Conservation (phyloP, 2,329 filamentous ascomycete species). For the Claviceps humidiphila region DNA sequence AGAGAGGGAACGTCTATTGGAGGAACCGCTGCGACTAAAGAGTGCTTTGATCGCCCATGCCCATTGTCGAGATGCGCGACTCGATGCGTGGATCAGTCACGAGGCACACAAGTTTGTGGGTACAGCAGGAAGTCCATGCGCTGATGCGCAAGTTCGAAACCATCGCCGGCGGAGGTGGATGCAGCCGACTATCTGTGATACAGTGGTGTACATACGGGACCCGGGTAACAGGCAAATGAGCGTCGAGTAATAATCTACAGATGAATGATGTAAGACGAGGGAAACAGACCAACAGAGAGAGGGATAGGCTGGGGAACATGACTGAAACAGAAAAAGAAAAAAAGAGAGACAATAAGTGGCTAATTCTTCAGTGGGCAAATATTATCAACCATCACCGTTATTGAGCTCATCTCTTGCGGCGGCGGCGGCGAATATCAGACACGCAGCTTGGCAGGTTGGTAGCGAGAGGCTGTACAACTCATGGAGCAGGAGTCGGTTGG, state of each 20-base stretch:
- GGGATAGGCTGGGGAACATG: no score
- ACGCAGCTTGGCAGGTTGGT: slow-evolving; percentile 1
- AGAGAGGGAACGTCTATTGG: background rate
- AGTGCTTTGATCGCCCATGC: background rate
- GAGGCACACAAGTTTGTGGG: slow-evolving; percentile 1
- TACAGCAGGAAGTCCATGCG: background rate
- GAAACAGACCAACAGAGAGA: no score
- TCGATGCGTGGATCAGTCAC: slow-evolving; percentile 2
- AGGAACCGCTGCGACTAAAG: background rate
- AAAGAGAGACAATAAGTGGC: background rate
- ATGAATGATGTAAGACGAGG: no score
- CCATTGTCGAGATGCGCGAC: background rate
- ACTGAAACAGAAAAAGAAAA: no score
- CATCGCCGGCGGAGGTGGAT: no score
- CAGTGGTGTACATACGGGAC: no score
- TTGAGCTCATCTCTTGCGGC: slow-evolving; percentile 3
- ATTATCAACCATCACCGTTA: background rate
- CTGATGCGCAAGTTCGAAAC: no score
- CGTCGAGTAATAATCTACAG: no score
- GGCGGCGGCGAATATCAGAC: slow-evolving; percentile 3
- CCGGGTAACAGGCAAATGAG: no score
- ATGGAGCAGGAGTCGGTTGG: slow-evolving; percentile 1
- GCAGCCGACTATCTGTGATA: no score
- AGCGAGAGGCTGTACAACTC: background rate
- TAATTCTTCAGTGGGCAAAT: background rate